phyloP scores from a whole-genome alignment of 352 stramenopile genomes.

The Phytopythium chamaehyphon region DNA sequence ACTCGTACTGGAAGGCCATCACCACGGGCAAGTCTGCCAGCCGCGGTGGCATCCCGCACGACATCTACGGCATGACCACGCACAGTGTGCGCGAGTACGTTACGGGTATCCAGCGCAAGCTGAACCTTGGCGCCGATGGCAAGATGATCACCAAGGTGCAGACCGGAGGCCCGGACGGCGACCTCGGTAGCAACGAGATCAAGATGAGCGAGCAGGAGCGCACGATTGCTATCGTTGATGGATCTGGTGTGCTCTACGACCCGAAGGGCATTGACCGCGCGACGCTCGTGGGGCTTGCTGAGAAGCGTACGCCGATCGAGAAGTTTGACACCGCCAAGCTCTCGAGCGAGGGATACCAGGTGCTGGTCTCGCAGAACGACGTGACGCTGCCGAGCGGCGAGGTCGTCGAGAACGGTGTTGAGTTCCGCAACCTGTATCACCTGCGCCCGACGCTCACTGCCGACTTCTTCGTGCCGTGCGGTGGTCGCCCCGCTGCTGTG shows the following conservation, averaged over 20 bases:
- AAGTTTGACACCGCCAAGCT: conserved; percentile 85
- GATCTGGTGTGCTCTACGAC: conserved; percentile 93
- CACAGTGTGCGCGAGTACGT: conserved; percentile 97
- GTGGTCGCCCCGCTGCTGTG: conserved; percentile 94
- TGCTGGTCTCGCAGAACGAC: conserved; percentile 72
- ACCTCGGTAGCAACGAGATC: conserved; percentile 98
- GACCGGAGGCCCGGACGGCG: conserved; percentile 95
- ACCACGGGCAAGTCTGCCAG: conserved; percentile 95
- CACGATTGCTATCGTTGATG: conserved; percentile 94
- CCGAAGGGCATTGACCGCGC: conserved; percentile 91
- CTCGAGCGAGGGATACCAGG: conserved; percentile 53
- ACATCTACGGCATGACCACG: conserved; percentile 97
- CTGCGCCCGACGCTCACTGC: conserved; percentile 88
- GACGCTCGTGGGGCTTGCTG: conserved; percentile 91
- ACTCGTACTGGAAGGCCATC: conserved; percentile 94
- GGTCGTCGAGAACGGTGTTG: conserved; percentile 90
- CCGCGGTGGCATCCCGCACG: conserved; percentile 97
- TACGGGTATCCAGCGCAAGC: conserved; percentile 89
- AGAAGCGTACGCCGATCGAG: conserved; percentile 84
- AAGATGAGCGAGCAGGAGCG: conserved; percentile 96
- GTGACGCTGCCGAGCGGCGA: conserved; percentile 65
- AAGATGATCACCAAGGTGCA: conserved; percentile 95
- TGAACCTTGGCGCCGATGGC: conserved; percentile 86
- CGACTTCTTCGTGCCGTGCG: conserved; percentile 97
- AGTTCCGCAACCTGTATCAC: conserved; percentile 97